Conservation (phyloP, 1,139 yeast genomes). For the Kodamaea sp. region DNA sequence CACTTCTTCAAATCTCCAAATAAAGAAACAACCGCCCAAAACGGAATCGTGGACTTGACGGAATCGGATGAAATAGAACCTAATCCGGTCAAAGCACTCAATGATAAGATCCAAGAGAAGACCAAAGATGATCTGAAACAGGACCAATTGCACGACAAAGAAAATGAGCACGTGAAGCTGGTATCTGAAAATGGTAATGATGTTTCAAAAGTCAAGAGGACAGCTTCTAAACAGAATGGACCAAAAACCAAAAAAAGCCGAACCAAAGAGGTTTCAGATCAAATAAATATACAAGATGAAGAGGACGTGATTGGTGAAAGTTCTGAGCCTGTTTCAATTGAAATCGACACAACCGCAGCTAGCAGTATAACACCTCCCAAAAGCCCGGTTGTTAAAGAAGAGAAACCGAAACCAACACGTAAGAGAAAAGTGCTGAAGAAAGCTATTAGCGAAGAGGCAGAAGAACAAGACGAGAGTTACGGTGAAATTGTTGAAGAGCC, state of each 20-base stretch:
- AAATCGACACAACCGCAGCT: no score
- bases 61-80: conserved; percentile 1
- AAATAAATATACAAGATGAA: not conserved
- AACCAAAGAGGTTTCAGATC: not conserved
- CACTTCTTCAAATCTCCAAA: conserved; percentile 21
- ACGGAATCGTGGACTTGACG: conserved; percentile 4
- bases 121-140: not conserved
- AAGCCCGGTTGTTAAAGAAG: no score
- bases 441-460: not conserved
- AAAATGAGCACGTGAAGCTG: not conserved
- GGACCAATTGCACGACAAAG: not conserved
- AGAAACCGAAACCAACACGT: not conserved
- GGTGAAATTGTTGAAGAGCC: not conserved
- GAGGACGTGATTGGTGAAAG: not conserved
- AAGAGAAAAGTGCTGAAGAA: not conserved
- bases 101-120: no score
- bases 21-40: conserved; percentile 2
- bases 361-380: no score
- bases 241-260: not conserved
- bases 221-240: not conserved
- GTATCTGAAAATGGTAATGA: no score
- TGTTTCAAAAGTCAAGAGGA: not conserved
- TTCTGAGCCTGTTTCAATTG: not conserved
- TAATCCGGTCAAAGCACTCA: not conserved
- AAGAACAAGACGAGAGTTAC: not conserved